phyloP scores from a whole-genome alignment of 495 filamentous ascomycete genomes.

The Penicillium pulvis region DNA sequence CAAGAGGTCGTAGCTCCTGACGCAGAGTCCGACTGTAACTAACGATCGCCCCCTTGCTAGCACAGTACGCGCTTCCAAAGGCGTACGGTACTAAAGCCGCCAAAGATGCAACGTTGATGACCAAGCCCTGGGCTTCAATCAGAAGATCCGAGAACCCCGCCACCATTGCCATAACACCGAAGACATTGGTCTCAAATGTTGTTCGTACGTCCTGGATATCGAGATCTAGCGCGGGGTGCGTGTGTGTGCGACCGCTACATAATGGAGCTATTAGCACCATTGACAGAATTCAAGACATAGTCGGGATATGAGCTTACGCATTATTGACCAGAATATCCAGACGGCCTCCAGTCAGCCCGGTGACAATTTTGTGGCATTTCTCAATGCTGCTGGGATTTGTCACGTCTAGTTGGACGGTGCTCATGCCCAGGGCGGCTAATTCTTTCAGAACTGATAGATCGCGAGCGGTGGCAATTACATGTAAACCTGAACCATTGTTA shows the following conservation, averaged over 20 bases:
- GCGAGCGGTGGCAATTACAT: not conserved
- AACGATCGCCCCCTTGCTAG: not conserved
- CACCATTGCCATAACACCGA: not conserved
- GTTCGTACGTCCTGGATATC: not conserved
- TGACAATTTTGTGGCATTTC: not conserved
- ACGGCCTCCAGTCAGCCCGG: not conserved
- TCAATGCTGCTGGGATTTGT: not conserved
- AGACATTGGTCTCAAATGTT: constrained; percentile 3
- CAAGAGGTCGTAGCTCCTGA: not conserved
- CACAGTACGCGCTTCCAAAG: not conserved
- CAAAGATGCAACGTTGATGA: not conserved
- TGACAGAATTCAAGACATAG: not conserved
- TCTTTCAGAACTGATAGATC: not conserved
- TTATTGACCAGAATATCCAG: not conserved
- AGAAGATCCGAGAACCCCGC: not conserved
- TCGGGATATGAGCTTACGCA: not conserved
- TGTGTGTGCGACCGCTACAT: not conserved
- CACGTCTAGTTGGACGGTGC: not conserved
- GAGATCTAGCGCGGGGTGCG: not conserved
- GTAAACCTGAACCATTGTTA: not conserved
- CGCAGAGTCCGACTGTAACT: constrained; percentile 1
- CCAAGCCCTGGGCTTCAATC: not conserved
- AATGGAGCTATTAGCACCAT: not conserved
- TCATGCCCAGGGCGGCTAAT: not conserved
- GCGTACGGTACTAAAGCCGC: not conserved